These are phyloP conservation scores for Boletus fagicola DNA, from an alignment of 768 basidiomycete genomes.

Conservation along the genomic window DNA sequence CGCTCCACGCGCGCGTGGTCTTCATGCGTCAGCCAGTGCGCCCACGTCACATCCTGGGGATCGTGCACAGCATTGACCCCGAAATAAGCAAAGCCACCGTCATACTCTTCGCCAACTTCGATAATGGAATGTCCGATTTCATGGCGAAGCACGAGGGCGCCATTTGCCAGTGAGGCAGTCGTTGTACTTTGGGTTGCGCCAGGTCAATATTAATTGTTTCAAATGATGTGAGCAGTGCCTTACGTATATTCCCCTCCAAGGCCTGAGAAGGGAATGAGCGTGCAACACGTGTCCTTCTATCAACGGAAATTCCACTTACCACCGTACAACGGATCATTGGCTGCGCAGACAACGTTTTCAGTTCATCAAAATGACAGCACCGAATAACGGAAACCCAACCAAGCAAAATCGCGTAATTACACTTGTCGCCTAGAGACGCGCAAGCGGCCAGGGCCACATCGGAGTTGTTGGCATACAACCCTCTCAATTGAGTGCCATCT, in stretches of 20 bases:
- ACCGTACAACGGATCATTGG: constrained; percentile 77
- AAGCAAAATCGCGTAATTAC: constrained; percentile 73
- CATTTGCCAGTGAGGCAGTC: constrained; percentile 72
- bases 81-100: constrained; percentile 72
- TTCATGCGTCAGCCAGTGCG: constrained; percentile 60
- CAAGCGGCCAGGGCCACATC: constrained; percentile 71
- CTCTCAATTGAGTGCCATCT: constrained; percentile 74
- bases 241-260: constrained; percentile 79
- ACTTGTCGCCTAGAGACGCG: constrained; percentile 55
- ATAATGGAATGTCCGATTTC: constrained; percentile 82
- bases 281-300: not conserved
- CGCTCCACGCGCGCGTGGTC: too few relatives aligned
- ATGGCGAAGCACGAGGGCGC: constrained; percentile 71
- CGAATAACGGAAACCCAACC: constrained; percentile 41
- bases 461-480: constrained; percentile 65
- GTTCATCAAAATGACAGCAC: not conserved
- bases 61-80: constrained; percentile 62
- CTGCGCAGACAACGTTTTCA: constrained; percentile 34
- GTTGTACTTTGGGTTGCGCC: constrained; percentile 49
- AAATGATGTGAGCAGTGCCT: constrained; percentile 27
- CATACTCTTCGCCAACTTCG: constrained; percentile 79
- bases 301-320: constrained; percentile 40
- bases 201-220: not conserved
- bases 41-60: constrained; percentile 54
- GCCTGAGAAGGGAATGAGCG: constrained; percentile 38